Evolutionary conservation across 2,329 filamentous ascomycete species (phyloP).

Genomic region (Epichloe sylvatica): DNA sequence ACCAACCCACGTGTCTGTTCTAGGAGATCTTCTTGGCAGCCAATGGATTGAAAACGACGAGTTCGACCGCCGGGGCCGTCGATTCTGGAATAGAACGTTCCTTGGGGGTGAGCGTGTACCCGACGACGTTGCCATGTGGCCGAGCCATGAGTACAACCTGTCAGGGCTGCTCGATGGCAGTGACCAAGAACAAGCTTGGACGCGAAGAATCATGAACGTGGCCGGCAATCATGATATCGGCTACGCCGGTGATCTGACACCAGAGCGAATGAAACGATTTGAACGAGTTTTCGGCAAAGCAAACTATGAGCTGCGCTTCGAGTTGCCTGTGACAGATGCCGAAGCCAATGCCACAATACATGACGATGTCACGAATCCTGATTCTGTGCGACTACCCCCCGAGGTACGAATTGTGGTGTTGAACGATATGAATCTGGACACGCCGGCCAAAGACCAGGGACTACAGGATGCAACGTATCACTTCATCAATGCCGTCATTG

Average conservation of each 20-base stretch:
- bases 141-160: conserved; percentile 34
- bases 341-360: conserved; percentile 26
- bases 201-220: conserved; percentile 69
- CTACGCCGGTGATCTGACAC: conserved; percentile 80
- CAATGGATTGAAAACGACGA: conserved; percentile 87
- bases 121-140: conserved; percentile 37
- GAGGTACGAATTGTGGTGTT: conserved; percentile 72
- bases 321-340: conserved; percentile 34
- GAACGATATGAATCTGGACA: conserved; percentile 90
- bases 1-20: conserved; percentile 75
- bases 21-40: conserved; percentile 84
- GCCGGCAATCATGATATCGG: conserved; percentile 94
- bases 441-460: conserved; percentile 51
- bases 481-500: conserved; percentile 60
- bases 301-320: conserved; percentile 78
- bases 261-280: conserved; percentile 64
- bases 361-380: conserved; percentile 28
- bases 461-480: conserved; percentile 65
- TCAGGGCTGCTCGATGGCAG: conserved; percentile 33
- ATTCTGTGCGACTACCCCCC: conserved; percentile 39
- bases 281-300: conserved; percentile 72
- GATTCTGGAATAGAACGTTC: conserved; percentile 77
- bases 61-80: conserved; percentile 55
- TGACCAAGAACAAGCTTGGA: conserved; percentile 45
- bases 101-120: conserved; percentile 50